Percentiles rank a stretch among this genome's conserved stretches.
Evolutionary conservation across 1,284 basidiomycete species (phyloP).

Genomic region (Bothia castanella): DNA sequence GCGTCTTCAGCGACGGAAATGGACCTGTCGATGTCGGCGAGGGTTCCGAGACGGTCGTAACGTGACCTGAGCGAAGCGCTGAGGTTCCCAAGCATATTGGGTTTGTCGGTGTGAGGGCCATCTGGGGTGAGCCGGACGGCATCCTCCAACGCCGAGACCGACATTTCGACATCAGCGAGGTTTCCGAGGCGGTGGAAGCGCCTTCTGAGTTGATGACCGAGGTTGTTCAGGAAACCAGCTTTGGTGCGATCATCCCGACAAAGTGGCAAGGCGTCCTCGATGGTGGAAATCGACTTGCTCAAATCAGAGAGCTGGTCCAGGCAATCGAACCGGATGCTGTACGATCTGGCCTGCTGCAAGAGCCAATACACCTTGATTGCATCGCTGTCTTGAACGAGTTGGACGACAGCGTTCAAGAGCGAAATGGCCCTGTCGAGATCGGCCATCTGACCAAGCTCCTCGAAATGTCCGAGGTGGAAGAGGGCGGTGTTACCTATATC

Average conservation of each 20-base stretch:
- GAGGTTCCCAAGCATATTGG: neutral
- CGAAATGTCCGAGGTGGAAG: neutral
- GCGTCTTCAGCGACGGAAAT: neutral
- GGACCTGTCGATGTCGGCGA: neutral
- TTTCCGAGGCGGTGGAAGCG: neutral
- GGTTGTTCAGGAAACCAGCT: neutral
- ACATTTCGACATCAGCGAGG: neutral
- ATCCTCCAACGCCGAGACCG: conserved; percentile 1
- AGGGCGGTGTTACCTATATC: neutral
- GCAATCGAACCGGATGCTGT: neutral
- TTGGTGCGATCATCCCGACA: neutral
- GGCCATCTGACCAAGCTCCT: neutral
- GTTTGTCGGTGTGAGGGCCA: neutral
- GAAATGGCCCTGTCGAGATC: neutral
- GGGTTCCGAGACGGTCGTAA: neutral
- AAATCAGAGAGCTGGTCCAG: neutral
- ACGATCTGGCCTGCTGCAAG: neutral
- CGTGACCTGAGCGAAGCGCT: neutral
- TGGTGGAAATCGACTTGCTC: neutral
- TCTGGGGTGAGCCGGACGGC: conserved; percentile 2
- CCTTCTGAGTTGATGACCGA: neutral
- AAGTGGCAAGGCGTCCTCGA: neutral
- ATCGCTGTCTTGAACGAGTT: neutral
- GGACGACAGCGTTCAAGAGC: neutral
- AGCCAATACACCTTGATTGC: neutral